These are phyloP conservation scores for Aspergillus quadricinctus DNA, from an alignment of 2,329 filamentous ascomycete species.

Conservation along the genomic window DNA sequence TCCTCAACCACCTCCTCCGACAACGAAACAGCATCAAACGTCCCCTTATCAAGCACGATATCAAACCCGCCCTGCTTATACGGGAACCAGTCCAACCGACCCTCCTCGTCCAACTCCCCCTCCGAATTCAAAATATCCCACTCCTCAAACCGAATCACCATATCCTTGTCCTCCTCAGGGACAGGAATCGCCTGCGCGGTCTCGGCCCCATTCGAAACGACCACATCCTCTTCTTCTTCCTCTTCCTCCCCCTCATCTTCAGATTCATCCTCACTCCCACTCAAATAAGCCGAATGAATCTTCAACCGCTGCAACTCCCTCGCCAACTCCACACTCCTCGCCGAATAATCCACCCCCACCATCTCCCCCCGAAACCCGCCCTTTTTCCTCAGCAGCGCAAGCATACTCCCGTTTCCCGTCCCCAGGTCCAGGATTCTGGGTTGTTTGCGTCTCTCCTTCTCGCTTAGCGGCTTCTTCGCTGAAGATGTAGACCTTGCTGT, in stretches of 20 bases:
- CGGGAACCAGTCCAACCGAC: conserved; percentile 35
- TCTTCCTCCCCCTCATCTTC: conserved; percentile 53
- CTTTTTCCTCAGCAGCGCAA: conserved; percentile 71
- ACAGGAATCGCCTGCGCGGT: not conserved
- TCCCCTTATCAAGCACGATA: conserved; percentile 94
- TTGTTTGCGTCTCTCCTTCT: conserved; percentile 10
- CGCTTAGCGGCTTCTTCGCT: not conserved
- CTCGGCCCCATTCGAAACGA: conserved; percentile 13
- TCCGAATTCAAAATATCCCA: conserved; percentile 60
- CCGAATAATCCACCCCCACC: conserved; percentile 86
- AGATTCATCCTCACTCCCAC: conserved; percentile 24
- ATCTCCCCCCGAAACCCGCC: conserved; percentile 63
- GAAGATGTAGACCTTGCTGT: no score
- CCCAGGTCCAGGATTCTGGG: conserved; percentile 73
- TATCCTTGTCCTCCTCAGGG: conserved; percentile 1
- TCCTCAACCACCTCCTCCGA: conserved; percentile 29
- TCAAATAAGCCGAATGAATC: conserved; percentile 33
- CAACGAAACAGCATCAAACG: conserved; percentile 92
- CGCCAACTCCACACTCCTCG: conserved; percentile 69
- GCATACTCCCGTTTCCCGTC: conserved; percentile 86
- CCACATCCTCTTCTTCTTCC: conserved; percentile 22
- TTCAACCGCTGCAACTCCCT: conserved; percentile 51
- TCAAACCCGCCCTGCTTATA: conserved; percentile 62
- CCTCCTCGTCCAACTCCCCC: conserved; percentile 27
- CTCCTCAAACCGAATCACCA: conserved; percentile 48